Evolutionary conservation across 2,329 filamentous ascomycete genomes (phyloP).

Genomic region (Fusarium sublunatum): DNA sequence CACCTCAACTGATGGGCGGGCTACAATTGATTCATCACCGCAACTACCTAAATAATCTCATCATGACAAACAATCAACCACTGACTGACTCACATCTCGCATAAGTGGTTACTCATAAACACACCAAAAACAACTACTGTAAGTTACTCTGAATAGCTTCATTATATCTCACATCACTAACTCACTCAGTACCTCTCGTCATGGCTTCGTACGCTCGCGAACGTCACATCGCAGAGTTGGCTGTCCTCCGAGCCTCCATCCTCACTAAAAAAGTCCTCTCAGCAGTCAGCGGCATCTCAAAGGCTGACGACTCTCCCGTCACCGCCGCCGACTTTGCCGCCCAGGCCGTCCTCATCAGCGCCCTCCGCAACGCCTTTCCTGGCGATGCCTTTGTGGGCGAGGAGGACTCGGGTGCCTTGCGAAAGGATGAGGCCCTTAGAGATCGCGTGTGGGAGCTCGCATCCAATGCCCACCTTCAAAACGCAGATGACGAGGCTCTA

Average conservation of each 20-base stretch:
- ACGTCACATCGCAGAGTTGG: constrained; percentile 53
- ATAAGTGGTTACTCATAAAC: background rate
- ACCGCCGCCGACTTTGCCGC: constrained; percentile 73
- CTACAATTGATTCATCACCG: constrained; percentile 10
- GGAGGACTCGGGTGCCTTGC: constrained; percentile 66
- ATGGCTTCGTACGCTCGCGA: constrained; percentile 48
- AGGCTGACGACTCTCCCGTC: constrained; percentile 69
- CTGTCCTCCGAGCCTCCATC: constrained; percentile 66
- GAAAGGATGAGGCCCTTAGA: constrained; percentile 59
- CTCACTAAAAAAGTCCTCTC: constrained; percentile 63
- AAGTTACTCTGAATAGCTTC: background rate
- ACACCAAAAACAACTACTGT: background rate
- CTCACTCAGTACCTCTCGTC: constrained; percentile 1
- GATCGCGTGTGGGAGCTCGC: constrained; percentile 68
- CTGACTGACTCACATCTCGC: background rate
- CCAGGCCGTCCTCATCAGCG: constrained; percentile 70
- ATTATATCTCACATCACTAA: background rate
- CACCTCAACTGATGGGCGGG: background rate
- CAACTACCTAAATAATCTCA: background rate
- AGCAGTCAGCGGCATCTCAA: constrained; percentile 63
- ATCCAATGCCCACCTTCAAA: constrained; percentile 27
- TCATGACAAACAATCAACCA: constrained; percentile 4
- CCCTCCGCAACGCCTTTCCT: constrained; percentile 65
- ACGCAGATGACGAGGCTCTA: constrained; percentile 18
- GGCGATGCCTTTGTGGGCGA: constrained; percentile 70